These are phyloP conservation scores for Lodderomyces orthopsilosis DNA, from an alignment of 1,139 yeast species.

Conservation along the genomic window DNA sequence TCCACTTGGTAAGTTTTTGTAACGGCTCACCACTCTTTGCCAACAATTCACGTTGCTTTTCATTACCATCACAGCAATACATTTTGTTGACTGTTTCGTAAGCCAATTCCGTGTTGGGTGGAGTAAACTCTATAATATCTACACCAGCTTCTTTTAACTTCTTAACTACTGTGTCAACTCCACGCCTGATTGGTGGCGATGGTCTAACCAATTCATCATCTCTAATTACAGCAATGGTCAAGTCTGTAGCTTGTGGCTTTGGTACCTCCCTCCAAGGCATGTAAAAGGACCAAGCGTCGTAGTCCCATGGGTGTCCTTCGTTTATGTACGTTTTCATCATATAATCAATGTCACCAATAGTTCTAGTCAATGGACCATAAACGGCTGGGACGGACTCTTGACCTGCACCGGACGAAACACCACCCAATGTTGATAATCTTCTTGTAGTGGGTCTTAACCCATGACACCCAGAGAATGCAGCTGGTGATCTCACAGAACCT, in stretches of 20 bases:
- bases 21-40: conserved; percentile 68
- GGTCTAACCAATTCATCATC: conserved; percentile 38
- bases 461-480: conserved; percentile 64
- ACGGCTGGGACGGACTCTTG: conserved; percentile 60
- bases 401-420: conserved; percentile 53
- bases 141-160: conserved; percentile 33
- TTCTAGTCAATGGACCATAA: conserved; percentile 61
- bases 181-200: conserved; percentile 58
- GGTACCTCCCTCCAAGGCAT: conserved; percentile 62
- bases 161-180: conserved; percentile 24
- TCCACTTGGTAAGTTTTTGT: conserved; percentile 57
- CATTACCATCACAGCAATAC: conserved; percentile 62
- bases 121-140: conserved; percentile 43
- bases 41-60: conserved; percentile 48
- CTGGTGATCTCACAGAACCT: conserved; percentile 74
- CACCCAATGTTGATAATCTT: conserved; percentile 53
- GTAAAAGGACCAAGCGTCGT: conserved; percentile 54
- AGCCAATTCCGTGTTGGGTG: conserved; percentile 50
- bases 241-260: conserved; percentile 37
- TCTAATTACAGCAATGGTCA: conserved; percentile 39
- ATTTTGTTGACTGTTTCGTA: conserved; percentile 48
- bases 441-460: conserved; percentile 71
- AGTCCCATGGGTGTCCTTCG: conserved; percentile 67
- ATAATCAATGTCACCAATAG: conserved; percentile 61
- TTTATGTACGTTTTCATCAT: conserved; percentile 58